Evolutionary conservation across 768 basidiomycete species (phyloP).

Genomic region (Grammothele lineata): DNA sequence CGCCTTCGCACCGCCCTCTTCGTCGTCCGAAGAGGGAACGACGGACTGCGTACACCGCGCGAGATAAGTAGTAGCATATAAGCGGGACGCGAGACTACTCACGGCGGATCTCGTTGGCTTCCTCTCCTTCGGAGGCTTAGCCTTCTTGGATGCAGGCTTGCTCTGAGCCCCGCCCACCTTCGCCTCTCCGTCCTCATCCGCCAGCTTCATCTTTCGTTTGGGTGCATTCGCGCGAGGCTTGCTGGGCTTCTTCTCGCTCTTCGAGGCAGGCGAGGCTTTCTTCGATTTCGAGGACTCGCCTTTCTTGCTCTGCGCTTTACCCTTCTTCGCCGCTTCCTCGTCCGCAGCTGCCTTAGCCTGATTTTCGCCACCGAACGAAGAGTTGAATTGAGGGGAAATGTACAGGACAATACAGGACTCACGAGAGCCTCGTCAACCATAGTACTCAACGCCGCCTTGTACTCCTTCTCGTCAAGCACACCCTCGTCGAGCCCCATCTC

Average conservation of each 20-base stretch:
- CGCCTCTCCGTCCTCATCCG: background rate
- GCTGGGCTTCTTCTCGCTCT: too few species aligned
- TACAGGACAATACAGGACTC: background rate
- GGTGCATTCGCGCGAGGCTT: too few species aligned
- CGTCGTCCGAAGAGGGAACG: conserved; percentile 9
- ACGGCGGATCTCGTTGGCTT: conserved; percentile 8
- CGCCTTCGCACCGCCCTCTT: background rate
- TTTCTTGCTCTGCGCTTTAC: too few species aligned
- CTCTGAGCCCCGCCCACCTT: too few species aligned
- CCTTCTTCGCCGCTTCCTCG: too few species aligned
- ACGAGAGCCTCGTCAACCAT: conserved; percentile 7
- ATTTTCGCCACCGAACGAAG: too few species aligned
- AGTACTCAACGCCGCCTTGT: conserved; percentile 37
- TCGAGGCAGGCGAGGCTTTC: background rate
- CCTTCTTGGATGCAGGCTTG: too few species aligned
- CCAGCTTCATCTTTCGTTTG: background rate
- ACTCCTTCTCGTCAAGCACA: conserved; percentile 37
- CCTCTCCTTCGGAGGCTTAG: conserved; percentile 7
- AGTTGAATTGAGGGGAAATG: too few species aligned
- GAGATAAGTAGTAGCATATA: too few species aligned
- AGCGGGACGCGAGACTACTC: background rate
- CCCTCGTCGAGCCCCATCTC: conserved; percentile 41
- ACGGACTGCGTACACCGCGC: too few species aligned
- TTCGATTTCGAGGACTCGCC: too few species aligned
- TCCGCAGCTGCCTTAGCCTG: too few species aligned